Evolutionary conservation across 306 rosid genomes (phyloP).

Genomic region (Canavalia gladiata): DNA sequence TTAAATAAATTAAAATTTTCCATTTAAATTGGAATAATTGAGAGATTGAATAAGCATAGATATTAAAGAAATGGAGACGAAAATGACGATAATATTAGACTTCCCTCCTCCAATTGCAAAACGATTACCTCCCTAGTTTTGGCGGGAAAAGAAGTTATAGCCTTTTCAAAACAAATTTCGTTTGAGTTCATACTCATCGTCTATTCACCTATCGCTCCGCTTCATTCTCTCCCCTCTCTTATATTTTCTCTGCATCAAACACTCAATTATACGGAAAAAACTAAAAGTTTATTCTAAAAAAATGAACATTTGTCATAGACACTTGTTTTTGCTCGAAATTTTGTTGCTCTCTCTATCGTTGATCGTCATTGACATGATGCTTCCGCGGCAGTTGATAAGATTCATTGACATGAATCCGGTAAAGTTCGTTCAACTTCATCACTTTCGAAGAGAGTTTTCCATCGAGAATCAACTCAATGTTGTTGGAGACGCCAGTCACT

Average conservation of each 20-base stretch:
- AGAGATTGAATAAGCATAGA: not conserved
- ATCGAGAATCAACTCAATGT: slow-evolving; percentile 18
- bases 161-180: not conserved
- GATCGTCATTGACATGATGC: slow-evolving; percentile 1
- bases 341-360: slow-evolving; percentile 34
- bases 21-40: not conserved
- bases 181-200: too few relatives aligned
- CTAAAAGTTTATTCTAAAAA: not conserved
- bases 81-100: not conserved
- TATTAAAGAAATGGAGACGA: too few relatives aligned
- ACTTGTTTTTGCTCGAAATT: not conserved
- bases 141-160: slow-evolving; percentile 51
- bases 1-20: not conserved
- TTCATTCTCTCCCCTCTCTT: not conserved
- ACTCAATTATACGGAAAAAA: not conserved
- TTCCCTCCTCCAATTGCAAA: not conserved
- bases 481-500: slow-evolving; percentile 18
- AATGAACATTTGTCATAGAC: slow-evolving; percentile 22
- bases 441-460: slow-evolving; percentile 18
- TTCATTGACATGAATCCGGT: not conserved
- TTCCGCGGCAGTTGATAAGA: slow-evolving; percentile 29
- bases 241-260: not conserved
- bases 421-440: not conserved
- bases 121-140: not conserved
- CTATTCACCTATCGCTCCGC: not conserved